Evolutionary conservation across 108 stramenopile species (phyloP).

Genomic region (Parietichytrium sp.): DNA sequence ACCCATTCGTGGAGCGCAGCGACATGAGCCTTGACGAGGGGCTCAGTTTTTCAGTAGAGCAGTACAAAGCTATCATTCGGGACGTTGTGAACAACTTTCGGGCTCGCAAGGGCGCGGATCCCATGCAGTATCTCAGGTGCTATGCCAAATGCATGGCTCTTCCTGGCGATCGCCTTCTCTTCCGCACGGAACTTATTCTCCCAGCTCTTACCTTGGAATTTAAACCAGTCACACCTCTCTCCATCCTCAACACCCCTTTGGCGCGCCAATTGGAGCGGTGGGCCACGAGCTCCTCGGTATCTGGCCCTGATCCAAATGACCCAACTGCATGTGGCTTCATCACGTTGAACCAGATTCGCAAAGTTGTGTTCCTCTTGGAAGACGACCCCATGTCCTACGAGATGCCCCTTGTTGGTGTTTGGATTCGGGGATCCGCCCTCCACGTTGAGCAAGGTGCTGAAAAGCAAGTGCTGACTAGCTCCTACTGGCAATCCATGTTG

Average conservation of each 20-base stretch:
- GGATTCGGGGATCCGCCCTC: background rate
- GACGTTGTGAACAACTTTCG: background rate
- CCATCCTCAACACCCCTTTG: background rate
- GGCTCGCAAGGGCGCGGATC: background rate
- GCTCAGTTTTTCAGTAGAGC: background rate
- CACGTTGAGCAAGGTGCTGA: background rate
- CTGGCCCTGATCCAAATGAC: background rate
- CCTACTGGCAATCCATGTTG: background rate
- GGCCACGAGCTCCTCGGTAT: background rate
- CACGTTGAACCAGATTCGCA: slow-evolving; percentile 19
- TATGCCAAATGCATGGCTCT: slow-evolving; percentile 26
- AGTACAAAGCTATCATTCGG: background rate
- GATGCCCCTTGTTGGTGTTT: slow-evolving; percentile 1
- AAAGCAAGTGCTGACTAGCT: background rate
- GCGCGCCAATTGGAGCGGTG: slow-evolving; percentile 24
- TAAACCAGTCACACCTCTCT: slow-evolving; percentile 7
- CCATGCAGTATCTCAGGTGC: background rate
- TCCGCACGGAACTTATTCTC: background rate
- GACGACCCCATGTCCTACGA: slow-evolving; percentile 34
- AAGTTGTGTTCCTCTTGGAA: slow-evolving; percentile 24
- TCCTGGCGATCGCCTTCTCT: background rate
- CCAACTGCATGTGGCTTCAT: slow-evolving; percentile 35
- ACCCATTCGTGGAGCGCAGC: background rate
- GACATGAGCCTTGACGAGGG: background rate
- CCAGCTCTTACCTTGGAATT: background rate